Conservation (phyloP, 2,329 filamentous ascomycete species). For the Emmonsiellopsis sp. region DNA sequence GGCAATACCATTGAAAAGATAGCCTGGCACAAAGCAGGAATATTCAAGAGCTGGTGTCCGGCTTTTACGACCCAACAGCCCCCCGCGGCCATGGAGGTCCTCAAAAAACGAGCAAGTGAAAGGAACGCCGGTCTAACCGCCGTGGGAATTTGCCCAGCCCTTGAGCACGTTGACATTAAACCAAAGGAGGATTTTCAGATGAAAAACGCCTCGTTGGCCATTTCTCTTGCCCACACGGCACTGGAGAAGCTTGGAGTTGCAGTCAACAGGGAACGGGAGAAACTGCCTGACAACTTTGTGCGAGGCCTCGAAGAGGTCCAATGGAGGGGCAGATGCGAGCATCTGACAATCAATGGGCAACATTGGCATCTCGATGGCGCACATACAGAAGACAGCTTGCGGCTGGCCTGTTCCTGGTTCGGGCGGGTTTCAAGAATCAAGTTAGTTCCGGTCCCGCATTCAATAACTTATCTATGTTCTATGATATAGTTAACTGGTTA, state of each 20-base stretch:
- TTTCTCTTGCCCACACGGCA: constrained; percentile 44
- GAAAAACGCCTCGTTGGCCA: constrained; percentile 45
- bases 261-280: not conserved
- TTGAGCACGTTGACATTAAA: constrained; percentile 39
- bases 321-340: constrained; percentile 7
- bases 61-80: constrained; percentile 49
- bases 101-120: constrained; percentile 42
- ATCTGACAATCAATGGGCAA: not conserved
- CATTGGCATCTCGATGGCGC: constrained; percentile 9
- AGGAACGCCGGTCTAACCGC: constrained; percentile 39
- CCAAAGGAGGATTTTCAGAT: constrained; percentile 51
- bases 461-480: not conserved
- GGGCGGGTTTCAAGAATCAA: not conserved
- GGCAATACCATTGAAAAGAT: constrained; percentile 56
- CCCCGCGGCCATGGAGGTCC: constrained; percentile 35
- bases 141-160: constrained; percentile 38
- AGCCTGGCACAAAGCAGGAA: constrained; percentile 64
- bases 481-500: not conserved
- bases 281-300: constrained; percentile 26
- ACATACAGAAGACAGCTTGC: constrained; percentile 3
- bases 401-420: not conserved
- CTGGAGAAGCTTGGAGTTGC: not conserved
- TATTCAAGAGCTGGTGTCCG: constrained; percentile 50
- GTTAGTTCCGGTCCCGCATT: not conserved
- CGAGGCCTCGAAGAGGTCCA: constrained; percentile 13